Evolutionary conservation across 192 early-diverging fungal genomes (phyloP).

Genomic region (Coemansia sp.): DNA sequence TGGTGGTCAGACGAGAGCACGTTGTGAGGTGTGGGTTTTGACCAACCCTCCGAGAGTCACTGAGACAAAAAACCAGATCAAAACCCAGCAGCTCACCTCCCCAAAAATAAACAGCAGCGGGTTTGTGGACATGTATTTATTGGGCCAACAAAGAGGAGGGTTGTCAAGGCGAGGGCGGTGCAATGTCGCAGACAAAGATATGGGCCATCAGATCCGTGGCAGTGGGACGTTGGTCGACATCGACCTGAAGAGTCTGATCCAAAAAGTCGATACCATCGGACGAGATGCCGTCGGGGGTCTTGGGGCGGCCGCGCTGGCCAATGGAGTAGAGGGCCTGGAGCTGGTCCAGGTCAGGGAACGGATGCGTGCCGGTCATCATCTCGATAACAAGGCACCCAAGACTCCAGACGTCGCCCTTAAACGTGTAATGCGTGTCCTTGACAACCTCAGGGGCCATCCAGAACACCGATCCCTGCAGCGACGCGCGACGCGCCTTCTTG

Average conservation of each 20-base stretch:
- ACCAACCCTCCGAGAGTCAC: no score
- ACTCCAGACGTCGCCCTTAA: constrained; percentile 93
- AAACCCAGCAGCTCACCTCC: no score
- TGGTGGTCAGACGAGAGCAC: no score
- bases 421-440: constrained; percentile 86
- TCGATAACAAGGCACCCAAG: constrained; percentile 96
- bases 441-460: constrained; percentile 99
- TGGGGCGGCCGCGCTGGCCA: constrained; percentile 45
- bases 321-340: constrained; percentile 81
- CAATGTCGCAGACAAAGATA: constrained; percentile 39
- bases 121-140: no score
- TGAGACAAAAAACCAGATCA: no score
- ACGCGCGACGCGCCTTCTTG: constrained; percentile 61
- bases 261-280: constrained; percentile 46
- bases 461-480: constrained; percentile 92
- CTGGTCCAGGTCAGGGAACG: constrained; percentile 79
- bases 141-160: neutral
- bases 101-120: no score
- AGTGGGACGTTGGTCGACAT: constrained; percentile 54
- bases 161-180: constrained; percentile 27
- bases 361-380: constrained; percentile 96
- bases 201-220: constrained; percentile 50
- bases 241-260: constrained; percentile 48
- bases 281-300: constrained; percentile 48
- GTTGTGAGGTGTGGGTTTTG: no score